Base-by-base conservation (phyloP, 2,329 filamentous ascomycete species). In the Aureobasidium namibiae region DNA sequence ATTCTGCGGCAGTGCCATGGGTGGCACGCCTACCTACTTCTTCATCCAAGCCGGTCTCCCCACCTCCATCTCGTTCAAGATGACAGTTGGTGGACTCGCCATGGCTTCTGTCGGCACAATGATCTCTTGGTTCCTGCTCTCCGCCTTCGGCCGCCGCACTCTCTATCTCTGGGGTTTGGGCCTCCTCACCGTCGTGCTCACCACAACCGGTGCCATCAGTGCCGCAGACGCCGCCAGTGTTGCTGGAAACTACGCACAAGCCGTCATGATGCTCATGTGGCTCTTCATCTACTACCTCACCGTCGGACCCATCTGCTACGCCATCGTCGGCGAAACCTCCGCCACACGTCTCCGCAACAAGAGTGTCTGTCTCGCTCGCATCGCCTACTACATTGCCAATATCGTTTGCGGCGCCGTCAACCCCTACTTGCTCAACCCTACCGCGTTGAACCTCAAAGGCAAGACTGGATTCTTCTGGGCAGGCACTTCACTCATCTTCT, bases 11-110 rank as follows among this genome's bases (percentile, higher is more conserved):
- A 72, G 75, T 44, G 73, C 69, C 56, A 65, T 78, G 56, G 72
- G 76, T 7, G 74, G 74, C 31, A 77, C 75, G 63, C 70, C 72
- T 5, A 76, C 73, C 3, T 79, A 79, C 65, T 79, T 79, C 69
- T 78, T 79, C 67, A 66, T 77, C 50, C 72, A 72, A 7, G 75
- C 75, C 6, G 75, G 76, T 1, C 64, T 74, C 39, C 64, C 67
- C 4, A 71, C 74, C 31, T 64, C 69, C 7, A 63, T 74, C 46
- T 74, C 75, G 1, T 75, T 73, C 67, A 66, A 66, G 45, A 71
- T 77, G 70, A 69, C 70, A 39, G 63, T 78, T 8, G 75, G 73
- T 4, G 74, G 72, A 0, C 67, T 78, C 5, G 76, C 73, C 5
- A 70, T 78, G 18, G 53, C 53, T 10, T 34, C 53, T 8, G 45